Evolutionary conservation across 331 rosid genomes (phyloP).

Genomic region (Quercus tomentella): DNA sequence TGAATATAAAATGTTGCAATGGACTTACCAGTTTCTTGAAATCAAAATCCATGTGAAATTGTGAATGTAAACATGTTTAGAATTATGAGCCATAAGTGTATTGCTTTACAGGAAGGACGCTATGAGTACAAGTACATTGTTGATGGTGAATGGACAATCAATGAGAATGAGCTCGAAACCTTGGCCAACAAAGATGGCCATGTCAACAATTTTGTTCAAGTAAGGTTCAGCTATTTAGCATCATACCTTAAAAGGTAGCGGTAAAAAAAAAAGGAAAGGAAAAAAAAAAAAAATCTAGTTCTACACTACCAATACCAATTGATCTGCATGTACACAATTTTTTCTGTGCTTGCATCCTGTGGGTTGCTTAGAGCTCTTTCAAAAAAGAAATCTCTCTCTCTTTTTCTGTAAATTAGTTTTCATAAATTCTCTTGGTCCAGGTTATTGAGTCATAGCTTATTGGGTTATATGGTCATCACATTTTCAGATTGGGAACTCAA

Average conservation of each 20-base stretch:
- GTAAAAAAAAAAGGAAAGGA: no score
- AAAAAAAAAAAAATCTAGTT: not conserved
- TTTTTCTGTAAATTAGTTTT: no score
- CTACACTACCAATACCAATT: not conserved
- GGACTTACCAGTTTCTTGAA: slow-evolving; percentile 7
- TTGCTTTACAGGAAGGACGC: slow-evolving; percentile 66
- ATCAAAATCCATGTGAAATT: not conserved
- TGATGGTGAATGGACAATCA: slow-evolving; percentile 76
- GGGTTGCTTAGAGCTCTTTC: not conserved
- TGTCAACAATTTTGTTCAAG: slow-evolving; percentile 71
- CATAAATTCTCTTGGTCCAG: no score
- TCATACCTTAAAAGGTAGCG: no score
- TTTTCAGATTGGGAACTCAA: no score
- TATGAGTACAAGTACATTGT: slow-evolving; percentile 91
- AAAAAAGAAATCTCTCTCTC: no score
- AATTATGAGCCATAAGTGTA: slow-evolving; percentile 10
- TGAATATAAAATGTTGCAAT: slow-evolving; percentile 9
- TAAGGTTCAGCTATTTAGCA: slow-evolving; percentile 33
- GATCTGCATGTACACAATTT: not conserved
- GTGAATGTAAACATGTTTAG: not conserved
- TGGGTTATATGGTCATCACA: not conserved
- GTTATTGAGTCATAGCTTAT: not conserved
- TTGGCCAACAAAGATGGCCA: slow-evolving; percentile 81
- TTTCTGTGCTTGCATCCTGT: not conserved
- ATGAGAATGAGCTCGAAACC: slow-evolving; percentile 41